Conservation (phyloP, 1,139 yeast species). For the Blastobotrys apis region DNA sequence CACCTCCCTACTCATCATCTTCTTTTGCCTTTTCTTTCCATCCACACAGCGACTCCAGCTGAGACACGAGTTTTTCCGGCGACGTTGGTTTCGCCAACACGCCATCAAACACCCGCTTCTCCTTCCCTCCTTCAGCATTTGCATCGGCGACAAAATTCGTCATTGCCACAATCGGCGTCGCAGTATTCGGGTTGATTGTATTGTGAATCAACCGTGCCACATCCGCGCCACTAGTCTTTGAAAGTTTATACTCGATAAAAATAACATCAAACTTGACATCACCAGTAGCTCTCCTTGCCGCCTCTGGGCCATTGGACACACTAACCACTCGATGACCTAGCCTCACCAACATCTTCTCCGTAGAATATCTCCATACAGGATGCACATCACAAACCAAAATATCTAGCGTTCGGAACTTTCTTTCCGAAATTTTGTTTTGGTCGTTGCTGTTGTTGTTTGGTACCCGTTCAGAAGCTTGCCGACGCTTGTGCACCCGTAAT, state of each 20-base stretch:
- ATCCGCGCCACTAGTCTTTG: conserved; percentile 62
- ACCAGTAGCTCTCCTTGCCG: conserved; percentile 76
- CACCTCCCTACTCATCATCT: neutral
- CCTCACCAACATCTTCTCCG: conserved; percentile 59
- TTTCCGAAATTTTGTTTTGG: no score
- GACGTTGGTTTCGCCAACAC: conserved; percentile 75
- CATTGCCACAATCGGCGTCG: conserved; percentile 73
- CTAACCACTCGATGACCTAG: conserved; percentile 80
- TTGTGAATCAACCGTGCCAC: conserved; percentile 72
- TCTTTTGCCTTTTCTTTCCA: no score
- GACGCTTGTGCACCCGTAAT: conserved; percentile 52
- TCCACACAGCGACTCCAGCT: conserved; percentile 29
- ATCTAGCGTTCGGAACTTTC: conserved; percentile 43
- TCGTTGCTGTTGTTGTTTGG: conserved; percentile 16
- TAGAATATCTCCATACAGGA: conserved; percentile 71
- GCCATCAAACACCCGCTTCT: conserved; percentile 50
- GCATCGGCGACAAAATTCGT: conserved; percentile 76
- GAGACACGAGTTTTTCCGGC: conserved; percentile 39
- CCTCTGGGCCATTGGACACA: conserved; percentile 75
- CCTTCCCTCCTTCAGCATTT: conserved; percentile 31
- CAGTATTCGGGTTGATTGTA: conserved; percentile 70
- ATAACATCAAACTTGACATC: conserved; percentile 81
- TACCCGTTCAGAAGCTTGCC: conserved; percentile 47
- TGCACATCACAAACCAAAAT: conserved; percentile 83
- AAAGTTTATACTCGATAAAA: conserved; percentile 66